Evolutionary conservation across 106 monocot species (phyloP).

Genomic region (Phalaenopsis equestris): DNA sequence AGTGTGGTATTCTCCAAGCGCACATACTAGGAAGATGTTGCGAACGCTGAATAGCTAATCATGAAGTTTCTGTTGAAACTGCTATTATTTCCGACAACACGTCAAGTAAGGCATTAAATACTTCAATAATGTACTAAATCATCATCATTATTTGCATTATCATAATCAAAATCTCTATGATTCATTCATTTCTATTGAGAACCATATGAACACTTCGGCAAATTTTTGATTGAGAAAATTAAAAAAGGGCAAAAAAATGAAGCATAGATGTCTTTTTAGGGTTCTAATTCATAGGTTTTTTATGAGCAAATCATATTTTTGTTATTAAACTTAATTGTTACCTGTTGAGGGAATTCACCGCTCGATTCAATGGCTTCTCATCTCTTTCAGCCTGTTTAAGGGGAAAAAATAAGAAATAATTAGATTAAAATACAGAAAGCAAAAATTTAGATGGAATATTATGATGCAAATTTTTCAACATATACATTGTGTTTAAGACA

Average conservation of each 20-base stretch:
- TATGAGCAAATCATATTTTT: background rate
- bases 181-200: too few relatives aligned
- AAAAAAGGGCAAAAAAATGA: too few relatives aligned
- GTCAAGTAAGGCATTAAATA: background rate
- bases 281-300: background rate
- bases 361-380: slow-evolving; percentile 36
- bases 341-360: slow-evolving; percentile 65
- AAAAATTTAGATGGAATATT: background rate
- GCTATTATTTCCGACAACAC: slow-evolving; percentile 25
- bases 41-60: slow-evolving; percentile 28
- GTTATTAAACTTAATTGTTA: slow-evolving; percentile 4
- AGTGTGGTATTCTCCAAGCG: slow-evolving; percentile 27
- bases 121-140: background rate
- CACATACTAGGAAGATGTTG: slow-evolving; percentile 30
- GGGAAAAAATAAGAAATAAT: background rate
- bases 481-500: too few relatives aligned
- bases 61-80: slow-evolving; percentile 25
- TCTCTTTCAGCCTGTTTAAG: slow-evolving; percentile 36
- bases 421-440: background rate
- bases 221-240: too few relatives aligned
- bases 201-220: too few relatives aligned
- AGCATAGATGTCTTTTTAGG: too few relatives aligned
- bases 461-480: too few relatives aligned
- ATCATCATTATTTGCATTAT: background rate
- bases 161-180: too few relatives aligned